phyloP scores from a whole-genome alignment of 2,329 filamentous ascomycete genomes.

The Trichoderma guizhouense region DNA sequence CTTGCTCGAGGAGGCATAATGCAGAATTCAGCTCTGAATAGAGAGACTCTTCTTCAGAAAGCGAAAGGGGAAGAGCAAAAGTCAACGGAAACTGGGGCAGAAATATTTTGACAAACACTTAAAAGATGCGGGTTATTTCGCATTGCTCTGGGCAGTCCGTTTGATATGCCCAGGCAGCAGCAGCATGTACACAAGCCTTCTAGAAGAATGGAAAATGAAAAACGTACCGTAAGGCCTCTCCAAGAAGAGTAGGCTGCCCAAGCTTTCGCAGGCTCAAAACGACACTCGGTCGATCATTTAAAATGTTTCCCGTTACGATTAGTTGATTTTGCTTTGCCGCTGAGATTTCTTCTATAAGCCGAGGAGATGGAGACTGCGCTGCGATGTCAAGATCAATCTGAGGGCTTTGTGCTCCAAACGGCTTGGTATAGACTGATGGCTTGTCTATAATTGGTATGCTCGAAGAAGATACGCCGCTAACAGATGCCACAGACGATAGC shows the following conservation, averaged over 20 bases:
- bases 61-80: background rate
- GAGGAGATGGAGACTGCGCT: background rate
- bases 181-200: background rate
- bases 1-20: background rate
- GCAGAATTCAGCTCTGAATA: background rate
- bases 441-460: slow-evolving; percentile 36
- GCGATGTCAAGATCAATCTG: slow-evolving; percentile 14
- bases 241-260: background rate
- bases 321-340: background rate
- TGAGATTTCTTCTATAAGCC: background rate
- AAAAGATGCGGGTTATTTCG: background rate
- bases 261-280: slow-evolving; percentile 22
- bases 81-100: background rate
- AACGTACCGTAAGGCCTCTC: background rate
- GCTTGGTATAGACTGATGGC: slow-evolving; percentile 36
- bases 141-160: background rate
- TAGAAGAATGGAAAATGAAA: background rate
- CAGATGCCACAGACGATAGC: slow-evolving; percentile 52
- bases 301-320: background rate
- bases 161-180: background rate
- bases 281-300: slow-evolving; percentile 27
- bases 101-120: background rate
- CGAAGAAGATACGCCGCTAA: slow-evolving; percentile 40
- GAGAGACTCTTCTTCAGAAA: too few relatives aligned
- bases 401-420: slow-evolving; percentile 26